Percentiles rank a stretch among this genome's conserved stretches.
Conservation (phyloP, 257 asterid species). For the Dorcoceras hygrometricum region DNA sequence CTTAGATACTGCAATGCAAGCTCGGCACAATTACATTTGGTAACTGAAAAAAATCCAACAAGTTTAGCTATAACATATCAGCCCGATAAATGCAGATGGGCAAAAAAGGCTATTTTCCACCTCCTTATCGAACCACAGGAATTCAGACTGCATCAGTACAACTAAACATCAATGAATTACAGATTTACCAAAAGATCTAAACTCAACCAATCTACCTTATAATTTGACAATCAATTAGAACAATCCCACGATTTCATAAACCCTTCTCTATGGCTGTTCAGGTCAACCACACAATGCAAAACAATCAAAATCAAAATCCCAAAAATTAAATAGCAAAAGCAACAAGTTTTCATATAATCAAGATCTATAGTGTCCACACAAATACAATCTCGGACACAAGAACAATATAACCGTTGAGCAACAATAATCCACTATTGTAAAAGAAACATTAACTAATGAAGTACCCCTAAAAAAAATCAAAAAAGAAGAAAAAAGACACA, state of each 20-base stretch:
- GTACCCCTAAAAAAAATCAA: neutral
- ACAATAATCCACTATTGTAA: neutral
- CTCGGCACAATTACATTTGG: slow-evolving; percentile 39
- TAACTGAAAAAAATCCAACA: slow-evolving; percentile 35
- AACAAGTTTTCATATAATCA: neutral
- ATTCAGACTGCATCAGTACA: neutral
- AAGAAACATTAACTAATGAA: neutral
- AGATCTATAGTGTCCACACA: neutral
- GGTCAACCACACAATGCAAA: neutral
- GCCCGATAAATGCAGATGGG: neutral
- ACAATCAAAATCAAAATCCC: neutral
- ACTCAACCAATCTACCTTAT: neutral
- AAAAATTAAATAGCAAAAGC: neutral
- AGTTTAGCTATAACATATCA: neutral
- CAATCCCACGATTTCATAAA: neutral
- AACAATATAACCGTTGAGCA: slow-evolving; percentile 6
- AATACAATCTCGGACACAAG: neutral
- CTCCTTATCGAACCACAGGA: neutral
- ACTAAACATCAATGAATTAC: neutral
- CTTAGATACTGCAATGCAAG: slow-evolving; percentile 39
- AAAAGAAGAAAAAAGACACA: neutral
- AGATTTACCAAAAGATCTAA: neutral
- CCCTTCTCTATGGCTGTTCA: neutral
- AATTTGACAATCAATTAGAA: neutral
- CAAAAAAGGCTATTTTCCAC: neutral